Evolutionary conservation across 805 yeast genomes (phyloP), one percentile per base, ranked within the genome.

Genomic region (Millerozyma miso): DNA sequence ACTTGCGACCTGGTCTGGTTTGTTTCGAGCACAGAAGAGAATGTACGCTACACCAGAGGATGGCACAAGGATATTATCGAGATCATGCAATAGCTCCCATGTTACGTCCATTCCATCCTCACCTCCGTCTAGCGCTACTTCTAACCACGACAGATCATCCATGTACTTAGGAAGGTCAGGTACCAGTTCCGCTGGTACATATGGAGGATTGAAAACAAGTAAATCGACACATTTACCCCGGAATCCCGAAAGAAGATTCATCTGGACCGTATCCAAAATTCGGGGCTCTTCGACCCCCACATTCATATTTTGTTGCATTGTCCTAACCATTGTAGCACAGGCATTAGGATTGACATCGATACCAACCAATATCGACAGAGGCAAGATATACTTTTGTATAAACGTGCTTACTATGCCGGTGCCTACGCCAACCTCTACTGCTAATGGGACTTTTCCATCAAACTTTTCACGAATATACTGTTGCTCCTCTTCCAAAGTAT

Each of bases 181-280:
- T 0, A 88, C 85, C 0, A 55, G 56, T 45, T 81, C 89, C 1
- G 91, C 87, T 0, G 99, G 99, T 1, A 93, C 99, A 58, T 93
- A 93, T 0, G 99, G 99, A 0, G 99, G 99, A 56, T 93, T 93
- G 64, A 93, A 93, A 1, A 93, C 71, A 17, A 93, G 65, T 1
- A 91, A 44, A 54, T 93, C 98, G 1, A 89, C 73, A 3, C 64
- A 39, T 2, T 71, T 51, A 0, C 56, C 55, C 10, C 75, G 59
- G 7, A 88, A 48, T 2, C 79, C 70, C 7, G 73, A 52, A 0
- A 85, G 74, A 23, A 89, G 62, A 53, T 77, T 77, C 58, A 81
- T 74, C 45, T 85, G 86, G n/a, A 59, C 48, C 12, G 59, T 45
- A 38, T 69, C 72, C 13, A 56, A 39, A 10, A 42, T 33, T 14